Percentiles rank a stretch among this genome's conserved stretches.
phyloP scores from a whole-genome alignment of 306 rosid genomes.

The Astragalus glycyphyllos region DNA sequence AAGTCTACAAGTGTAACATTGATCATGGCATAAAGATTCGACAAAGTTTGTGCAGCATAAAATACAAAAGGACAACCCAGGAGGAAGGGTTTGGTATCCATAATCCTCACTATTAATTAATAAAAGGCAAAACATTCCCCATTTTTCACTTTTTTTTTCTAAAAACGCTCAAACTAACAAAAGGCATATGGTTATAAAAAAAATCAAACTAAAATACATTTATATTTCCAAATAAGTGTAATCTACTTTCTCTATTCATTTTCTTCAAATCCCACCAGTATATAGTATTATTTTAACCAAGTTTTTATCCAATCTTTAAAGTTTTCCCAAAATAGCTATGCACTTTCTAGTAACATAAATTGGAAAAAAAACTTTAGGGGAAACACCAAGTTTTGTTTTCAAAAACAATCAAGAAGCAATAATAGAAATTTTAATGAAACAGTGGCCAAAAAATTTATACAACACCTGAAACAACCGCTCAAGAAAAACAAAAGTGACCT shows the following conservation, averaged over 20 bases:
- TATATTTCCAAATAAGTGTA: slow-evolving; percentile 26
- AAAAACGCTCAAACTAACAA: slow-evolving; percentile 1
- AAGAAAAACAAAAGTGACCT: slow-evolving; percentile 1
- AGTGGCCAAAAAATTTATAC: not conserved
- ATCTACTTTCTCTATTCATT: not conserved
- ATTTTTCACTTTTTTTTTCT: slow-evolving; percentile 3
- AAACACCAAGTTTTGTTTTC: slow-evolving; percentile 12
- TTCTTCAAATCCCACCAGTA: slow-evolving; percentile 3
- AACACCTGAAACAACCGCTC: slow-evolving; percentile 14
- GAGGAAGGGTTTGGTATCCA: slow-evolving; percentile 20
- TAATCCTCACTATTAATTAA: slow-evolving; percentile 6
- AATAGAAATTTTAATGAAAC: slow-evolving; percentile 18
- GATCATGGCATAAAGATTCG: slow-evolving; percentile 10
- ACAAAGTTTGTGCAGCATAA: slow-evolving; percentile 7
- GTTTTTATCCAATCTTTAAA: not conserved
- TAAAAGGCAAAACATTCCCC: not conserved
- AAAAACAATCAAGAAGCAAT: slow-evolving; percentile 24
- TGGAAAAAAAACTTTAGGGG: not conserved
- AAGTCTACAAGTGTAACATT: not conserved
- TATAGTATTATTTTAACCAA: slow-evolving; percentile 11
- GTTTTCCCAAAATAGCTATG: not conserved
- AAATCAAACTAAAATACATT: not conserved
- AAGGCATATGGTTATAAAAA: not conserved
- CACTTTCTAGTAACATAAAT: not conserved
- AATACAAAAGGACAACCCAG: slow-evolving; percentile 39